Percentiles rank a stretch among this genome's conserved stretches.
phyloP scores from a whole-genome alignment of 139 green algal species.

The Pleodorina starrii region DNA sequence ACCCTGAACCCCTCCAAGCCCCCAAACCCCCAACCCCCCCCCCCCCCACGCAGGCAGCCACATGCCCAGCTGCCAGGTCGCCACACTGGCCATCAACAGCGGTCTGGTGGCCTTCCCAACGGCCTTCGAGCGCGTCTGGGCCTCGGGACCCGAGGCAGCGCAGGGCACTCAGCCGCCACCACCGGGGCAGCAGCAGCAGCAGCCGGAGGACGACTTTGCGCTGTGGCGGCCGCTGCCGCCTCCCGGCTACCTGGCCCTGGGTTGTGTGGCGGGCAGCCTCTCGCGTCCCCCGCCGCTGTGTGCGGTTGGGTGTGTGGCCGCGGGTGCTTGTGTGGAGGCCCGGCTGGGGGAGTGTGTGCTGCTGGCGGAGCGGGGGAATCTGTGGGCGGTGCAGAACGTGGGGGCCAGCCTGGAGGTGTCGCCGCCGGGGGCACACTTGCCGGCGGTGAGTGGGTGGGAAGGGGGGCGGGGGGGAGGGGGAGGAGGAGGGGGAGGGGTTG shows the following conservation, averaged over 20 bases:
- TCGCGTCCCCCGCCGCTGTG: slow-evolving; percentile 53
- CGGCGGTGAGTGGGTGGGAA: neutral
- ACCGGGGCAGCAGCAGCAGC: too few species aligned
- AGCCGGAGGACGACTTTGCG: slow-evolving; percentile 41
- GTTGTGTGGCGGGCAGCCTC: slow-evolving; percentile 73
- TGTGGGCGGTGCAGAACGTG: slow-evolving; percentile 83
- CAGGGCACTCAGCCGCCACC: too few species aligned
- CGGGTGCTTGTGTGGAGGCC: slow-evolving; percentile 67
- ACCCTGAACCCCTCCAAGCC: neutral
- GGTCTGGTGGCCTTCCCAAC: slow-evolving; percentile 81
- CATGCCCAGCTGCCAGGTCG: slow-evolving; percentile 75
- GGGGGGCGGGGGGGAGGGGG: neutral
- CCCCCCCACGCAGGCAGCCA: slow-evolving; percentile 45
- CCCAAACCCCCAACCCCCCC: neutral
- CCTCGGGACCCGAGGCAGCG: too few species aligned
- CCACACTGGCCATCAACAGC: slow-evolving; percentile 85
- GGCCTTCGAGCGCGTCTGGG: slow-evolving; percentile 69
- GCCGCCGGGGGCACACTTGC: slow-evolving; percentile 37
- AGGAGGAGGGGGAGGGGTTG: neutral
- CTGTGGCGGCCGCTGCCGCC: slow-evolving; percentile 83
- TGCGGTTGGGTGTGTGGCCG: slow-evolving; percentile 66
- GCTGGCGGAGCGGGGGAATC: slow-evolving; percentile 65
- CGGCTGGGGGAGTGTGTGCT: slow-evolving; percentile 73
- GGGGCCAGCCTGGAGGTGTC: slow-evolving; percentile 74
- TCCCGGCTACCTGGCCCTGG: slow-evolving; percentile 79